phyloP scores from a whole-genome alignment of 1,284 basidiomycete genomes.

The Nidula niveotomentosa region DNA sequence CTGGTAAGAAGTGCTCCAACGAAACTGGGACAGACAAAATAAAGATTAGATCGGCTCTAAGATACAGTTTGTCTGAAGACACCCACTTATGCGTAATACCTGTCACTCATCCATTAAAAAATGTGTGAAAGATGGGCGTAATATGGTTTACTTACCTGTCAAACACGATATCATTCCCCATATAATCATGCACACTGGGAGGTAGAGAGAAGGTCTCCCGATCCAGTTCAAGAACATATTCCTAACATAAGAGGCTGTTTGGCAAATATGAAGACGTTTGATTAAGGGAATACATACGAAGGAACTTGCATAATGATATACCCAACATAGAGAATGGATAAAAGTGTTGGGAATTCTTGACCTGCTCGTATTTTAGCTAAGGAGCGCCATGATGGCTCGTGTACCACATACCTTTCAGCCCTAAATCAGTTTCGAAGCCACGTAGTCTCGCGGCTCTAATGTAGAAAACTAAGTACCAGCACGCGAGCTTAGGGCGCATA shows the following conservation, averaged over 20 bases:
- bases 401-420: slow-evolving; percentile 40
- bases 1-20: slow-evolving; percentile 65
- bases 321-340: slow-evolving; percentile 76
- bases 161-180: slow-evolving; percentile 67
- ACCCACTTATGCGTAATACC: slow-evolving; percentile 40
- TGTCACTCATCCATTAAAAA: slow-evolving; percentile 6
- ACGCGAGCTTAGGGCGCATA: slow-evolving; percentile 1
- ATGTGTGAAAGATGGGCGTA: too few species aligned
- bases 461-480: background rate
- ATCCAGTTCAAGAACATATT: slow-evolving; percentile 73
- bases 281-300: slow-evolving; percentile 39
- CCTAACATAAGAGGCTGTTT: slow-evolving; percentile 23
- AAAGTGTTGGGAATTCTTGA: slow-evolving; percentile 60
- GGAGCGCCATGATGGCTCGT: background rate
- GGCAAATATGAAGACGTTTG: background rate
- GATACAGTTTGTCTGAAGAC: background rate
- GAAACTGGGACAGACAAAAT: slow-evolving; percentile 38
- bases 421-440: slow-evolving; percentile 64
- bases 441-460: slow-evolving; percentile 26
- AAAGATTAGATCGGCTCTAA: too few species aligned
- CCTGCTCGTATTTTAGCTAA: slow-evolving; percentile 5
- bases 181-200: slow-evolving; percentile 65
- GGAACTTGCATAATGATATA: slow-evolving; percentile 79
- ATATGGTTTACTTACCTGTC: slow-evolving; percentile 37
- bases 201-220: slow-evolving; percentile 68